Conservation (phyloP, 73 alveolate species). For the Paramecium pentaurelia region DNA sequence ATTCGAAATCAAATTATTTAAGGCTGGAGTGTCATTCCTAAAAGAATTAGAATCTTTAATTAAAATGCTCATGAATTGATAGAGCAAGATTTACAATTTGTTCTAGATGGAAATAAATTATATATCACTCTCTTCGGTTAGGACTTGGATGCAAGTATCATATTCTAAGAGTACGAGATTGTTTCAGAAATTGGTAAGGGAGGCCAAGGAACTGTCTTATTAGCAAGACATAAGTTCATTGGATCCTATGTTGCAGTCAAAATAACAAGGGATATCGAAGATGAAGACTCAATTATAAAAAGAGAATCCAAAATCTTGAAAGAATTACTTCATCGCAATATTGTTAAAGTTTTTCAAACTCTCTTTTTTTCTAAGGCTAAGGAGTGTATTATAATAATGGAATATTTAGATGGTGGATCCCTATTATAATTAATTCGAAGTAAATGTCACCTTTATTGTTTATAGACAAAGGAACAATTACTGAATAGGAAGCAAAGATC, state of each 20-base stretch:
- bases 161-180: neutral
- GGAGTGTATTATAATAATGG: neutral
- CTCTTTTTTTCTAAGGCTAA: neutral
- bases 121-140: slow-evolving; percentile 22
- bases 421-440: neutral
- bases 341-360: neutral
- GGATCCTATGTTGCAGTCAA: neutral
- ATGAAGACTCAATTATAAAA: neutral
- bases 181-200: neutral
- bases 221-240: neutral
- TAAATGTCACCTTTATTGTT: neutral
- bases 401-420: slow-evolving; percentile 1
- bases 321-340: neutral
- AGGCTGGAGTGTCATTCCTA: neutral
- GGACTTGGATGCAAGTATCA: slow-evolving; percentile 10
- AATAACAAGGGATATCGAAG: neutral
- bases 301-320: neutral
- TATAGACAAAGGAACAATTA: neutral
- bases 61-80: neutral
- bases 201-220: slow-evolving; percentile 3
- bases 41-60: neutral
- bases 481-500: neutral
- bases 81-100: slow-evolving; percentile 21
- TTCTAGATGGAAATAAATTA: slow-evolving; percentile 8
- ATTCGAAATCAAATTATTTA: neutral